Conservation (phyloP, 2,329 filamentous ascomycete species). For the Colletotrichum sansevieriae region DNA sequence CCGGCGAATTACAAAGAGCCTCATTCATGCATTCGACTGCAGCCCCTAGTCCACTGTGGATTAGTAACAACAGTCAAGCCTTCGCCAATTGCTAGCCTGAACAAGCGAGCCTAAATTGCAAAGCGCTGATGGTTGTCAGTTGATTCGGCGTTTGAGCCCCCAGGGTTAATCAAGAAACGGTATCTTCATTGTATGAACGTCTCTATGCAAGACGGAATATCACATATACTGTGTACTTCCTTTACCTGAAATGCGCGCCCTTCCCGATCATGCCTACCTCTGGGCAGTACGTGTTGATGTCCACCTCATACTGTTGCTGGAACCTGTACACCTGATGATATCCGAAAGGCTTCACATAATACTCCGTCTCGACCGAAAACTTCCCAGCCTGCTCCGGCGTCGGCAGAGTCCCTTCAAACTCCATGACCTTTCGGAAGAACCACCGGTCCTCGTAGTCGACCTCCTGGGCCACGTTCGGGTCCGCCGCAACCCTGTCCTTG, state of each 20-base stretch:
- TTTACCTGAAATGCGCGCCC: conserved; percentile 1
- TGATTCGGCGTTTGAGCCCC: too few relatives aligned
- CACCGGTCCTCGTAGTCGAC: conserved; percentile 46
- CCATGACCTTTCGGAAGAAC: conserved; percentile 46
- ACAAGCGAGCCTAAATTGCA: too few relatives aligned
- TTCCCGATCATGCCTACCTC: conserved; percentile 44
- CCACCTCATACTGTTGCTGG: conserved; percentile 44
- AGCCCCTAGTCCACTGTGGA: too few relatives aligned
- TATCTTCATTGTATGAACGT: too few relatives aligned
- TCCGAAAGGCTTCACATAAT: conserved; percentile 45
- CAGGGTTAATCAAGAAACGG: too few relatives aligned
- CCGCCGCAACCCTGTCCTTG: background rate
- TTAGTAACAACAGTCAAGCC: too few relatives aligned
- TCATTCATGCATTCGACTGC: too few relatives aligned
- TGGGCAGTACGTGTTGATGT: conserved; percentile 49
- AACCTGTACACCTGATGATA: conserved; percentile 47
- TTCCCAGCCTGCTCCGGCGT: conserved; percentile 42
- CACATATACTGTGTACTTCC: too few relatives aligned
- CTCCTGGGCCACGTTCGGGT: background rate
- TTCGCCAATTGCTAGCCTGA: too few relatives aligned
- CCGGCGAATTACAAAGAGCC: too few relatives aligned
- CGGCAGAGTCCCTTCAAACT: conserved; percentile 43
- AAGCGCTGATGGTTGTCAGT: too few relatives aligned
- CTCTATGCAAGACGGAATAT: too few relatives aligned
- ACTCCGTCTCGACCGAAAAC: conserved; percentile 46